Evolutionary conservation across 495 filamentous ascomycete genomes (phyloP).

Genomic region (Penicillium lividum): DNA sequence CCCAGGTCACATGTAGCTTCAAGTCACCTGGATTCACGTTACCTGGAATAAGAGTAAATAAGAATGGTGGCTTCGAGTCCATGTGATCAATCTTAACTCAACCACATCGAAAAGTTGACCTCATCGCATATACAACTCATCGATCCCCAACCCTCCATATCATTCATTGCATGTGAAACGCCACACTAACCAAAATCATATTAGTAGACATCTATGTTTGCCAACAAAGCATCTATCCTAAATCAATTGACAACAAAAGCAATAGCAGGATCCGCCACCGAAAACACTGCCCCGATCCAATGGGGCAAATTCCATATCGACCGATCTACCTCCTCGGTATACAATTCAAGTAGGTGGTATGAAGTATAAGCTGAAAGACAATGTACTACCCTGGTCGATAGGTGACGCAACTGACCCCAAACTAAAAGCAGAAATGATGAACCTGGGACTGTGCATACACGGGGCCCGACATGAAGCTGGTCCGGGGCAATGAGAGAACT

Average conservation of each 20-base stretch:
- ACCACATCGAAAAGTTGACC: slow-evolving; percentile 10
- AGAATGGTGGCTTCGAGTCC: slow-evolving; percentile 14
- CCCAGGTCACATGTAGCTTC: slow-evolving; percentile 1
- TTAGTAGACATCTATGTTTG: slow-evolving; percentile 15
- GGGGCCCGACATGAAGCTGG: neutral
- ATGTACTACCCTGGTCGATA: neutral
- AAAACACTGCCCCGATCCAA: neutral
- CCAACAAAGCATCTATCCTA: neutral
- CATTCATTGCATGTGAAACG: slow-evolving; percentile 18
- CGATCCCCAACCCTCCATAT: neutral
- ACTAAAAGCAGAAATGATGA: slow-evolving; percentile 4
- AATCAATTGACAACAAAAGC: neutral
- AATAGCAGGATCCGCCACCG: neutral
- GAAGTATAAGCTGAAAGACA: neutral
- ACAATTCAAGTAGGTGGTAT: slow-evolving; percentile 16
- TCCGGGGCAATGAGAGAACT: neutral
- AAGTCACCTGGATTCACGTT: slow-evolving; percentile 11
- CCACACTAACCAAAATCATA: slow-evolving; percentile 7
- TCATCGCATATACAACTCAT: neutral
- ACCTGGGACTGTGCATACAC: neutral
- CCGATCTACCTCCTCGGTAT: slow-evolving; percentile 6
- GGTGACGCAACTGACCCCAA: slow-evolving; percentile 19
- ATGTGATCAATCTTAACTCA: slow-evolving; percentile 24
- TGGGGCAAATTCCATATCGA: neutral
- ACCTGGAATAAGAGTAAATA: slow-evolving; percentile 12